A percentile compares a stretch with the other conserved stretches of the same genome.
Evolutionary conservation across 1,139 yeast genomes (phyloP).

Genomic region (Pichia norvegensis): DNA sequence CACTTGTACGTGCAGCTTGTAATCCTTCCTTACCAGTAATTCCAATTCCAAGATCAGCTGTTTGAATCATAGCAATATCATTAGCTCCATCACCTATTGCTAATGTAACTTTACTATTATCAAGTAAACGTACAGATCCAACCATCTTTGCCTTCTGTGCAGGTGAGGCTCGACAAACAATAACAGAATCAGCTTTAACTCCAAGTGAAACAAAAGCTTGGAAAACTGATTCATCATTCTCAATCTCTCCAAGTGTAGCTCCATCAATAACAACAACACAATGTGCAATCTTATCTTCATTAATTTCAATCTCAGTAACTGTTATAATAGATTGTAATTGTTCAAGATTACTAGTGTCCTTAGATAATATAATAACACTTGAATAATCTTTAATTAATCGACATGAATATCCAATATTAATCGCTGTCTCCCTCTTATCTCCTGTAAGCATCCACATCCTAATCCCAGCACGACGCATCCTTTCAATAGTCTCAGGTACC

Average conservation of each 20-base stretch:
- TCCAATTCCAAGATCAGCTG: slow-evolving; percentile 97
- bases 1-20: slow-evolving; percentile 94
- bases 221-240: slow-evolving; percentile 61
- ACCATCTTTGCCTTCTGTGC: slow-evolving; percentile 94
- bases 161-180: slow-evolving; percentile 95
- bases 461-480: slow-evolving; percentile 85
- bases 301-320: slow-evolving; percentile 53
- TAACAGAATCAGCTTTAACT: slow-evolving; percentile 79
- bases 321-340: slow-evolving; percentile 46
- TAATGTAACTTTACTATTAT: slow-evolving; percentile 65
- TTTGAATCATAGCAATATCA: slow-evolving; percentile 97
- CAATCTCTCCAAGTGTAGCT: slow-evolving; percentile 64
- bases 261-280: slow-evolving; percentile 94
- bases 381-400: slow-evolving; percentile 88
- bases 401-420: slow-evolving; percentile 93
- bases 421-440: slow-evolving; percentile 95
- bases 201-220: slow-evolving; percentile 77
- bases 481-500: slow-evolving; percentile 89
- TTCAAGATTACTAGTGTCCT: slow-evolving; percentile 41
- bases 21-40: slow-evolving; percentile 95
- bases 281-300: slow-evolving; percentile 75
- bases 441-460: slow-evolving; percentile 98
- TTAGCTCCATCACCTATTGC: slow-evolving; percentile 99
- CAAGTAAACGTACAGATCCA: slow-evolving; percentile 57
- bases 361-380: slow-evolving; percentile 68